Conservation (phyloP, 306 rosid genomes). For the Cyclanthera cordifolia region DNA sequence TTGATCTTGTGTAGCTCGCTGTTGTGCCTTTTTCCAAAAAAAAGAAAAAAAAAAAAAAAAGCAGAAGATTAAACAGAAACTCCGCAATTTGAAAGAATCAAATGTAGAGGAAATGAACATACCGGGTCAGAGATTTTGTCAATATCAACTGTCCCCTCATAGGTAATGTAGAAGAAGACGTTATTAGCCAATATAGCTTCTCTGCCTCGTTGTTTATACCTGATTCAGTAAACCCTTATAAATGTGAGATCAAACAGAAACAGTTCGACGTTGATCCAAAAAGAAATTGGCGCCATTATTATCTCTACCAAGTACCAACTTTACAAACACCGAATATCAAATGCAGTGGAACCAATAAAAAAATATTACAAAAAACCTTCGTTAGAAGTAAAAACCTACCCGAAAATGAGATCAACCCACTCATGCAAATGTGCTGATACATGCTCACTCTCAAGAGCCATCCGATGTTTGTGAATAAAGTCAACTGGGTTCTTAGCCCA, state of each 20-base stretch:
- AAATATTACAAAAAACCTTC: neutral
- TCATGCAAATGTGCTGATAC: slow-evolving; percentile 91
- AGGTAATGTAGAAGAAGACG: slow-evolving; percentile 86
- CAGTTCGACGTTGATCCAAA: slow-evolving; percentile 14
- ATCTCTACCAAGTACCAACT: slow-evolving; percentile 19
- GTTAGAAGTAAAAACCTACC: slow-evolving; percentile 36
- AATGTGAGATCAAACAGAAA: slow-evolving; percentile 14
- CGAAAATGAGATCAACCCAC: slow-evolving; percentile 96
- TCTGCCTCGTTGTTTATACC: slow-evolving; percentile 89
- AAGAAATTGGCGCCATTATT: slow-evolving; percentile 6
- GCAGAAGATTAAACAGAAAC: slow-evolving; percentile 4
- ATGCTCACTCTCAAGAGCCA: slow-evolving; percentile 94
- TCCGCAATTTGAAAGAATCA: slow-evolving; percentile 15
- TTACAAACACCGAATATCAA: slow-evolving; percentile 12
- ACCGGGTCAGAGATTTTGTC: slow-evolving; percentile 91
- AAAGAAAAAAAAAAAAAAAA: neutral
- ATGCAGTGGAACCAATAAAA: slow-evolving; percentile 8
- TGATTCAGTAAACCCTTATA: slow-evolving; percentile 29
- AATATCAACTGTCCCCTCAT: slow-evolving; percentile 90
- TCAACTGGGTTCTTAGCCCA: slow-evolving; percentile 93
- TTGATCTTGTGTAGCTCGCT: slow-evolving; percentile 87
- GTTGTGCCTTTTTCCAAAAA: slow-evolving; percentile 60
- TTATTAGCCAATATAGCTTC: slow-evolving; percentile 83
- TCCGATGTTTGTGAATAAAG: slow-evolving; percentile 88
- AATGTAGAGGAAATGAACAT: slow-evolving; percentile 23